A percentile compares a stretch with the other conserved stretches of the same genome.
Evolutionary conservation across 495 filamentous ascomycete genomes (phyloP).

Genomic region (Xylaria cubensis): DNA sequence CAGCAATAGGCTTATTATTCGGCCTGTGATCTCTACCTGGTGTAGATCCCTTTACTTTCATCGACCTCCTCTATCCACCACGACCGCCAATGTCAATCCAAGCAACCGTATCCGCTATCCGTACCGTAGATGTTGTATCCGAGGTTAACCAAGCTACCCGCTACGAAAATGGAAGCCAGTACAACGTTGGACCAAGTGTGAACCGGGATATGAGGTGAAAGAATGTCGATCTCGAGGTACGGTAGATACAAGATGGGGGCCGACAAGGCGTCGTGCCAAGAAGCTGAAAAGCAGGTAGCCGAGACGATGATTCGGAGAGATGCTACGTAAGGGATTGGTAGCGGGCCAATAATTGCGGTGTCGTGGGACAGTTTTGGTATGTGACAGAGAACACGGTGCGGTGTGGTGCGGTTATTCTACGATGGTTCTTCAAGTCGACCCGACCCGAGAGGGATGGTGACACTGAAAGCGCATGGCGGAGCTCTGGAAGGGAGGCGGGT

Average conservation of each 20-base stretch:
- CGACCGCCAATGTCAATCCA: neutral
- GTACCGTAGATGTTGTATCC: neutral
- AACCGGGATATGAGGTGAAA: neutral
- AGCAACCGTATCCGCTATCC: neutral
- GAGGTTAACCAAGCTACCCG: neutral
- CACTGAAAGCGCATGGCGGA: constrained; percentile 26
- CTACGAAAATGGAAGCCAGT: constrained; percentile 3
- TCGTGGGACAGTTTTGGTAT: neutral
- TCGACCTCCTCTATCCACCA: neutral
- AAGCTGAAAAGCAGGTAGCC: constrained; percentile 32
- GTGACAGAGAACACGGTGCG: constrained; percentile 15
- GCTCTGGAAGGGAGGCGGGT: constrained; percentile 14
- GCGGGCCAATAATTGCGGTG: constrained; percentile 11
- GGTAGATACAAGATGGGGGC: constrained; percentile 5
- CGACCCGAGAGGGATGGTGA: constrained; percentile 23
- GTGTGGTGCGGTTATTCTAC: constrained; percentile 12
- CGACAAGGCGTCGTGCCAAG: constrained; percentile 17
- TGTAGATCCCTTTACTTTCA: neutral
- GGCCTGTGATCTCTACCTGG: neutral
- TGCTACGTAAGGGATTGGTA: constrained; percentile 31
- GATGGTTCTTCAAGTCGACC: constrained; percentile 33
- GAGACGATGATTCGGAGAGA: constrained; percentile 31
- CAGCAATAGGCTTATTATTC: constrained; percentile 21
- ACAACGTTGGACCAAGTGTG: neutral
- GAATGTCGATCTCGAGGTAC: neutral